Percentiles rank a stretch among this genome's conserved stretches.
Conservation (phyloP, 768 basidiomycete species). For the Nidularia pulvinata region DNA sequence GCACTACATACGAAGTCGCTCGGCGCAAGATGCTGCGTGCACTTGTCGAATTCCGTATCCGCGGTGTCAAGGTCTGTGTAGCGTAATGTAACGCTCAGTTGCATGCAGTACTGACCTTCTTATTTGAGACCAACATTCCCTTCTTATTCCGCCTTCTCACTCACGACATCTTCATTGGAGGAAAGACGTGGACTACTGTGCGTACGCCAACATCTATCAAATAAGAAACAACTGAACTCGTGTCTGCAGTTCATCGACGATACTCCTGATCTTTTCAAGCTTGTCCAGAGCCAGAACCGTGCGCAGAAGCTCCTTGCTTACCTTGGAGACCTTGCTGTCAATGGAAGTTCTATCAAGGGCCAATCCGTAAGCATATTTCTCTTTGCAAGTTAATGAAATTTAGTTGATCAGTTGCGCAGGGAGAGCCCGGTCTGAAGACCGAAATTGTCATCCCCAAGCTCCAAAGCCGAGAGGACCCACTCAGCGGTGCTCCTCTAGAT, state of each 20-base stretch:
- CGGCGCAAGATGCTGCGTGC: conserved; percentile 99
- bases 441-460: conserved; percentile 86
- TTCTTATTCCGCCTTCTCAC: conserved; percentile 99
- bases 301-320: conserved; percentile 97
- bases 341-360: conserved; percentile 97
- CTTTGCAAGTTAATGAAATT: background rate
- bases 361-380: conserved; percentile 50
- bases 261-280: conserved; percentile 98
- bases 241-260: conserved; percentile 91
- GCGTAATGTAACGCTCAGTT: no score
- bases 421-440: conserved; percentile 92
- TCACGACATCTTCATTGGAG: conserved; percentile 93
- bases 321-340: conserved; percentile 97
- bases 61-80: conserved; percentile 87
- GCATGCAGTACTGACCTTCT: no score
- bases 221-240: background rate
- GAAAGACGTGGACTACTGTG: conserved; percentile 96
- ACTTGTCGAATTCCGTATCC: conserved; percentile 99
- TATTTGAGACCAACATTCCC: conserved; percentile 89
- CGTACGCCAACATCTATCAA: background rate
- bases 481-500: conserved; percentile 72
- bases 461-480: conserved; percentile 73
- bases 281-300: conserved; percentile 97
- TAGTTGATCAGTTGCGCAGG: conserved; percentile 30
- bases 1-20: conserved; percentile 98